A percentile compares a stretch with the other conserved stretches of the same genome.
These are phyloP conservation scores for Poronia punctata DNA, from an alignment of 495 filamentous ascomycete genomes.

Conservation along the genomic window DNA sequence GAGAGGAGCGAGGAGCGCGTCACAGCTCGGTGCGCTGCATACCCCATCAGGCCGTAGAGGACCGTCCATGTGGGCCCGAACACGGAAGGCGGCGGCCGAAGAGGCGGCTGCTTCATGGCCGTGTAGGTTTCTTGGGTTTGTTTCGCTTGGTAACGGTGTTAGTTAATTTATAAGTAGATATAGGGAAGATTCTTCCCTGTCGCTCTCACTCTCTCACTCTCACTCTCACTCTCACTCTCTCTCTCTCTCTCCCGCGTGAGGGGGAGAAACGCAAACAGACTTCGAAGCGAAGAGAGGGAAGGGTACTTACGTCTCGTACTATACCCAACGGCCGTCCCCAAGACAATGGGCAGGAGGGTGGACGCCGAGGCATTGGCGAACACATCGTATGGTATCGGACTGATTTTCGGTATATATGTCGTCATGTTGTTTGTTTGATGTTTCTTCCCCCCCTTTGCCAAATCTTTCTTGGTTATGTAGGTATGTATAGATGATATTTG, in stretches of 20 bases:
- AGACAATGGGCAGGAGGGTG: conserved; percentile 59
- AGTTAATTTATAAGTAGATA: neutral
- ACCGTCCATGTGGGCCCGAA: conserved; percentile 83
- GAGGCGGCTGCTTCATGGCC: conserved; percentile 69
- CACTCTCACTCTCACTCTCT: no score
- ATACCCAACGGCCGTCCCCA: conserved; percentile 60
- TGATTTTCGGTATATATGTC: conserved; percentile 55
- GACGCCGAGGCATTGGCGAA: conserved; percentile 61
- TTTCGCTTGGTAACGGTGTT: conserved; percentile 35
- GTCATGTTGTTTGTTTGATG: no score
- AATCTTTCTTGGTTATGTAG: no score
- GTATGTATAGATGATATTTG: no score
- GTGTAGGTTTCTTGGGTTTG: conserved; percentile 57
- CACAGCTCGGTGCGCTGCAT: conserved; percentile 64
- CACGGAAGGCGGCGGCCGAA: conserved; percentile 67
- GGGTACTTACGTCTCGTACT: conserved; percentile 45
- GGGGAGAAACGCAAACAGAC: neutral
- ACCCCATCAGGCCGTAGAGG: conserved; percentile 87
- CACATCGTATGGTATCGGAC: conserved; percentile 49
- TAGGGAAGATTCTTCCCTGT: no score
- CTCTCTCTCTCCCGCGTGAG: no score
- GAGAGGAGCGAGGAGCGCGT: conserved; percentile 39
- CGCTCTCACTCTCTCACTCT: no score
- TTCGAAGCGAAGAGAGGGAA: neutral
- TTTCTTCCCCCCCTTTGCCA: no score